These are phyloP conservation scores for Phellopilus nigrolimitatus DNA, from an alignment of 1,284 basidiomycete genomes.

Conservation along the genomic window DNA sequence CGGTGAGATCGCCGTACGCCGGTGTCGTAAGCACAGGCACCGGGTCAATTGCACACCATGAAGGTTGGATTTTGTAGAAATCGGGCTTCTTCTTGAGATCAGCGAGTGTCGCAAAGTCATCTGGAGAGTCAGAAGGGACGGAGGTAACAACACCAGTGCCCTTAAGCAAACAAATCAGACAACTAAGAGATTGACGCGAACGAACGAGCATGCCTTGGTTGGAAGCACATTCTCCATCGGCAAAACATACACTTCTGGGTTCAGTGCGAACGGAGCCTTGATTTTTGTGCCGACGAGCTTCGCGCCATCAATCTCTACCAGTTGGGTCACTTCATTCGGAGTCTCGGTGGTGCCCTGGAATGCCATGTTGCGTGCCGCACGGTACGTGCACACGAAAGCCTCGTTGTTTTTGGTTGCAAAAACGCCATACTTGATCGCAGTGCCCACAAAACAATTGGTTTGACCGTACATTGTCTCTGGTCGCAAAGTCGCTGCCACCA, in stretches of 20 bases:
- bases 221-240: constrained; percentile 98
- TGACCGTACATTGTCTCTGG: constrained; percentile 99
- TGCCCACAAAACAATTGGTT: constrained; percentile 97
- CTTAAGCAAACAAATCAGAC: constrained; percentile 31
- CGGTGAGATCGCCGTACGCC: constrained; percentile 89
- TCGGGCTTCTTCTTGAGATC: constrained; percentile 97
- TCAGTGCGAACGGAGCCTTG: constrained; percentile 80
- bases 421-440: constrained; percentile 88
- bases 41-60: constrained; percentile 85
- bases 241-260: constrained; percentile 89
- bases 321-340: constrained; percentile 68
- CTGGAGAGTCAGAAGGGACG: constrained; percentile 97
- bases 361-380: constrained; percentile 95
- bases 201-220: constrained; percentile 62
- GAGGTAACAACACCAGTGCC: constrained; percentile 99
- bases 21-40: constrained; percentile 88
- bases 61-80: constrained; percentile 92
- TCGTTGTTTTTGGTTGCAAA: constrained; percentile 85
- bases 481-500: constrained; percentile 94
- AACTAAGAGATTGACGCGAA: neutral
- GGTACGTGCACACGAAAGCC: constrained; percentile 86
- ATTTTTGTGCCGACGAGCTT: constrained; percentile 88
- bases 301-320: constrained; percentile 74
- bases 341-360: constrained; percentile 83
- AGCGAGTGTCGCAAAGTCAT: constrained; percentile 89